A percentile compares a stretch with the other conserved stretches of the same genome.
Evolutionary conservation across 306 rosid genomes (phyloP).

Genomic region (Psophocarpus tetragonolobus): DNA sequence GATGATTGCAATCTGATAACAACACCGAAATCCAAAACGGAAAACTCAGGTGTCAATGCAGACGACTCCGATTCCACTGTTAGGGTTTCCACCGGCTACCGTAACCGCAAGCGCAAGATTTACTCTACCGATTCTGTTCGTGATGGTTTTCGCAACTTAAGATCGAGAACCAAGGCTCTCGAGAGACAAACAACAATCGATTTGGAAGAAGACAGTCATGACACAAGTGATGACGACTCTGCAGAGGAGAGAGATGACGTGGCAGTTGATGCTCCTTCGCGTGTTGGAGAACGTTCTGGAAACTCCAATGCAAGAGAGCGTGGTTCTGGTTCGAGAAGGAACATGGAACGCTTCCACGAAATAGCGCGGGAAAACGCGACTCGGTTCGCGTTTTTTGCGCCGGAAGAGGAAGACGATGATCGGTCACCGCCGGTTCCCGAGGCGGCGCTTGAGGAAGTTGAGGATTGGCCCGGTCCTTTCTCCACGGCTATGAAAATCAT

Average conservation of each 20-base stretch:
- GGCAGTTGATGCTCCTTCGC: neutral
- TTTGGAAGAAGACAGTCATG: neutral
- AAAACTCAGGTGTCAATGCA: neutral
- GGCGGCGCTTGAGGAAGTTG: slow-evolving; percentile 38
- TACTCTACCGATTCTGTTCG: neutral
- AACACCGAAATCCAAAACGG: neutral
- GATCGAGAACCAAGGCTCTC: slow-evolving; percentile 56
- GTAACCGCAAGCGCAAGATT: slow-evolving; percentile 27
- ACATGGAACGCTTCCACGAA: slow-evolving; percentile 52
- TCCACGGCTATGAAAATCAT: slow-evolving; percentile 82
- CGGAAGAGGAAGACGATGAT: slow-evolving; percentile 29
- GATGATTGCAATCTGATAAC: neutral
- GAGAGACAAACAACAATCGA: slow-evolving; percentile 28
- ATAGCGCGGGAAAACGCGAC: slow-evolving; percentile 63
- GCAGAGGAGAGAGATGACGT: slow-evolving; percentile 38
- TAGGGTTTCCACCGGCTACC: slow-evolving; percentile 32
- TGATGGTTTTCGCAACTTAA: slow-evolving; percentile 37
- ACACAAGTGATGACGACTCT: neutral
- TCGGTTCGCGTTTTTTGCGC: slow-evolving; percentile 46
- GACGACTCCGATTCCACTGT: slow-evolving; percentile 5
- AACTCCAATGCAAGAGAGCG: neutral
- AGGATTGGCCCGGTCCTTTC: slow-evolving; percentile 97
- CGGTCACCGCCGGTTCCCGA: slow-evolving; percentile 25
- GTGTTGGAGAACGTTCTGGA: slow-evolving; percentile 14
- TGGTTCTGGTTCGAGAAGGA: slow-evolving; percentile 23